Base-by-base conservation (phyloP, 2,329 filamentous ascomycete genomes). In the Fusarium sp. region DNA sequence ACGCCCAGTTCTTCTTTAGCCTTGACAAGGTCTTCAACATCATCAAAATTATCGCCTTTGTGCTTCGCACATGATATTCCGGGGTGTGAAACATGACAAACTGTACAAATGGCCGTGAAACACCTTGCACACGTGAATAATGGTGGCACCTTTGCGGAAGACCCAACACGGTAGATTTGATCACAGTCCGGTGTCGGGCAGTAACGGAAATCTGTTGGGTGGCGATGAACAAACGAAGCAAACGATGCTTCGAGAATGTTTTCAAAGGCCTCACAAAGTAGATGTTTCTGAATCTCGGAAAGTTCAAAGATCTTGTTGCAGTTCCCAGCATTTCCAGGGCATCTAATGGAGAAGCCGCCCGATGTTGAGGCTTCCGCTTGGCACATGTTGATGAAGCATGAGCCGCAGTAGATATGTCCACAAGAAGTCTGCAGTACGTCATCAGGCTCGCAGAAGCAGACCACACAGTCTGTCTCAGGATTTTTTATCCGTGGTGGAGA, bases 101-200 rank as follows among this genome's bases (percentile, higher is more conserved):
- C 61, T 0, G 77, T 78, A 60, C 82, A 84, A 2, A 74, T 75
- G 2, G 72, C 26, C 4, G 61, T 58, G 4, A 81, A 68, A 52
- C 83, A 85, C 2, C 72, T 72, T 5, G 74, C 54, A 60, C 83
- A 85, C 1, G 73, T 79, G 53, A 77, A 78, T 1, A 63, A 63
- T 3, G 33, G 46, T 1, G 36, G 5, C 59, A 40, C 11, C 7
- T 31, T 18, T 31, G 22, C 7, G 42, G 63, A 62, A 34, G 62
- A 39, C 3, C 31, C 26, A 2, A 49, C 51, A 9, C 82, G 80
- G 66, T 85, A 86, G 11, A 84, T 69, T 18, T 78, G 77, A 7
- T 66, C 74, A 58, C 83, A 86, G 65, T 83, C 81, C 1, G 82
- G 77, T 0, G 80, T 82, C 3, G 82, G 80, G 53, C 84, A 86